Base-by-base conservation (phyloP, 345 rosid species). In the Arabidopsis arenosa region DNA sequence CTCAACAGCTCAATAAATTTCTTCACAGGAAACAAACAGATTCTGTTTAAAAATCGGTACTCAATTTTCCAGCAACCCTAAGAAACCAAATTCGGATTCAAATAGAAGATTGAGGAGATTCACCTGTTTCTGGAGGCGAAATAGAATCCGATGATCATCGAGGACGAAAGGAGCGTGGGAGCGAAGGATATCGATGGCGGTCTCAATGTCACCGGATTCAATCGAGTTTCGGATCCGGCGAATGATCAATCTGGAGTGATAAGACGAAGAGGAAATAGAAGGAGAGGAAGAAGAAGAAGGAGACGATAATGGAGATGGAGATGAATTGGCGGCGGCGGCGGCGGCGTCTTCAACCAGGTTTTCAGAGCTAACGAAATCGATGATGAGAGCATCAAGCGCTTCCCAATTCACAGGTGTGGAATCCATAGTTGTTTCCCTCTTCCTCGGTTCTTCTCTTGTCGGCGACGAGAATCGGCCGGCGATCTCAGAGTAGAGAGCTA, bases 71-170 rank as follows among this genome's bases (percentile, higher is more conserved):
- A 56, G 37, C 30, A 64, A 66, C 58, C 72, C 57, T 72, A 71
- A 47, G 13, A 65, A 55, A 72, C 30, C 33, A 39, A 43, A 53
- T 44, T 52, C 21, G 3, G 0, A 28, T 28, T 28, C 32, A 28
- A 63, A 5, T 3, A 78, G n/a, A 55, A 39, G 53, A 35, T 3
- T 17, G 15, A 65, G n/a, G 9, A 7, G 56, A 62, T 4, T 54
- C 49, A 90, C 98, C 98, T 91, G 98, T 68, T 93, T 93, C 81
- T 91, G 93, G 43, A 93, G 77, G 13, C 94, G 93, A 68, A 93
- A 93, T 4, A 91, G 92, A 70, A 93, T 76, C 64, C 96, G 80
- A 39, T 80, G 97, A 78, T 93, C 97, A 56, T 88, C 90, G 17
- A 93, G 89, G 73, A 93, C 64, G 59, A 76, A 87, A 78, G 97